A percentile compares a stretch with the other conserved stretches of the same genome.
These are phyloP conservation scores for Ogataea angusta DNA, from an alignment of 805 yeast species.

Conservation along the genomic window DNA sequence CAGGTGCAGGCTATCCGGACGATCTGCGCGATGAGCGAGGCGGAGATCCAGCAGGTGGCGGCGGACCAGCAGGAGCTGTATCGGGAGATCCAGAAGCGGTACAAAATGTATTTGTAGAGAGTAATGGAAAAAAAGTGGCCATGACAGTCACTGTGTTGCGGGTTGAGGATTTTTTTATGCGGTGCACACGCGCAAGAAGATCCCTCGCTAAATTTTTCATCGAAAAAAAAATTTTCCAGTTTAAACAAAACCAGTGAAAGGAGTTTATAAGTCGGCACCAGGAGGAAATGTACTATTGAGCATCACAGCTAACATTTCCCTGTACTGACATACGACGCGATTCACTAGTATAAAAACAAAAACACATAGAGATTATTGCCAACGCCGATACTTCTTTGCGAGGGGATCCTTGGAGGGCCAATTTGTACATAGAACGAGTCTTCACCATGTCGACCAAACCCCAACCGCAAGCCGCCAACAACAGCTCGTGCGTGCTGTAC, in stretches of 20 bases:
- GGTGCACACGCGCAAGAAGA: constrained; percentile 1
- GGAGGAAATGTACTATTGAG: constrained; percentile 10
- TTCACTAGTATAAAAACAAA: constrained; percentile 5
- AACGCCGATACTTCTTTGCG: constrained; percentile 11
- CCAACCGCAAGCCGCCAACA: constrained; percentile 18
- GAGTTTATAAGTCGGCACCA: constrained; percentile 10
- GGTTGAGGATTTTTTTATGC: constrained; percentile 5
- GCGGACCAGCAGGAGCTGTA: constrained; percentile 24
- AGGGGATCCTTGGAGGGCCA: constrained; percentile 15
- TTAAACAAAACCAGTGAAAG: constrained; percentile 13
- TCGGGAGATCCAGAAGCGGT: constrained; percentile 24
- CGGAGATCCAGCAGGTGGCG: constrained; percentile 19
- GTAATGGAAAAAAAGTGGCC: neutral
- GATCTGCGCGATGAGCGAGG: constrained; percentile 25
- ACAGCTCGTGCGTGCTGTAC: constrained; percentile 47
- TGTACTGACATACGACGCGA: constrained; percentile 5
- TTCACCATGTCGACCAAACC: constrained; percentile 12
- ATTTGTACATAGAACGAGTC: constrained; percentile 13
- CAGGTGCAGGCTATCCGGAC: constrained; percentile 22
- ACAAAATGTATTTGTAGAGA: constrained; percentile 11
- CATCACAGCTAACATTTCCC: constrained; percentile 6
- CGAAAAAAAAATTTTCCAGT: constrained; percentile 10
- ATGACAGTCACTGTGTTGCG: constrained; percentile 14
- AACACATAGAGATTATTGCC: constrained; percentile 11
- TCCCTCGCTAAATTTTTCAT: constrained; percentile 14